phyloP scores from a whole-genome alignment of 495 filamentous ascomycete species.

The Melanomma pulvis-pyrius region DNA sequence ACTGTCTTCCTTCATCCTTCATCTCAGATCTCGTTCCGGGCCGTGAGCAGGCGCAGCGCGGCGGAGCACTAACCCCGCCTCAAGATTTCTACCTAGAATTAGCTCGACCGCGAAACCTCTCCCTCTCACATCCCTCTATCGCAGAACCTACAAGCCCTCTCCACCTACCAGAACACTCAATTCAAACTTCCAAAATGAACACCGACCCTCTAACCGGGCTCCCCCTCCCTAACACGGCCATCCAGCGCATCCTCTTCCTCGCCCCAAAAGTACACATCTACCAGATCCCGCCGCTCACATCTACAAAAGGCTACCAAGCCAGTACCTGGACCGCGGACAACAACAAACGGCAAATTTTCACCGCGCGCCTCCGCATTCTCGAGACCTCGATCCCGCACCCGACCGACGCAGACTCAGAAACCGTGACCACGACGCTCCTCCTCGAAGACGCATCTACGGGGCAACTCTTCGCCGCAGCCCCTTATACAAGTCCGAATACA shows the following conservation, averaged over 20 bases:
- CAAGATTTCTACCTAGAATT: not conserved
- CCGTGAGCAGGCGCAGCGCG: not conserved
- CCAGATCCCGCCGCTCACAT: slow-evolving; percentile 71
- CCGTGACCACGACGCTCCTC: slow-evolving; percentile 68
- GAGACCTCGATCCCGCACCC: slow-evolving; percentile 64
- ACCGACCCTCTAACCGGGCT: slow-evolving; percentile 62
- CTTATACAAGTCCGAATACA: slow-evolving; percentile 59
- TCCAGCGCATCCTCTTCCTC: slow-evolving; percentile 78
- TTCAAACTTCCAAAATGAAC: slow-evolving; percentile 31
- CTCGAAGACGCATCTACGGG: slow-evolving; percentile 71
- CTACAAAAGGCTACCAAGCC: slow-evolving; percentile 73
- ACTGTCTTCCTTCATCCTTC: not conserved
- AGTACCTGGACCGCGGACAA: slow-evolving; percentile 71
- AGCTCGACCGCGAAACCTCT: no score
- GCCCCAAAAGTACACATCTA: slow-evolving; percentile 74
- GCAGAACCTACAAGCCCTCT: not conserved
- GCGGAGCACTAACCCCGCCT: slow-evolving; percentile 1
- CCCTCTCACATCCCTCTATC: no score
- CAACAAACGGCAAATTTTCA: slow-evolving; percentile 74
- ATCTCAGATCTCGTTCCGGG: slow-evolving; percentile 1
- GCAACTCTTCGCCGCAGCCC: slow-evolving; percentile 78
- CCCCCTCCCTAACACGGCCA: slow-evolving; percentile 64
- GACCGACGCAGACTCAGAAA: slow-evolving; percentile 45
- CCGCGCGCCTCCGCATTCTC: slow-evolving; percentile 74
- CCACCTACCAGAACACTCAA: not conserved